Base-by-base conservation (phyloP, 352 stramenopile genomes). In the Peronospora belbahrii region DNA sequence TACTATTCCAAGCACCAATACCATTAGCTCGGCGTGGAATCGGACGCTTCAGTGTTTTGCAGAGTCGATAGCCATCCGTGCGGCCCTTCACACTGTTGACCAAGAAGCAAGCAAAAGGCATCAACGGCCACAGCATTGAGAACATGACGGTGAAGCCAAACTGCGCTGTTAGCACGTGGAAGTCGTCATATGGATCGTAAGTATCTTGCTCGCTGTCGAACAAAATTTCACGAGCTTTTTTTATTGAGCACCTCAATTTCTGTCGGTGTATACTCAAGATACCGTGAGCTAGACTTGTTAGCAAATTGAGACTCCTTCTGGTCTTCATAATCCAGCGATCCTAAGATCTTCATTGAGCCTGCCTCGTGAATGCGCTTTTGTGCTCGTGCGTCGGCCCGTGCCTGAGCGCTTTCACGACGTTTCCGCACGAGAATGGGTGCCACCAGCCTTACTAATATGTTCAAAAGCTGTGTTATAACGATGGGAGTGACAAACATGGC, bases 401-500 rank as follows among this genome's bases (percentile, higher is more conserved):
- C 73, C 20, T 81, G 72, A 4, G 74, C 73, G 4, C 67, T 62
- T 45, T 88, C 77, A 8, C 75, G 74, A 13, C 69, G 68, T 47
- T 72, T 74, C 10, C 78, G 76, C n/a, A 87, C 71, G 6, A 89
- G 45, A 19, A 86, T 74, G 2, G 82, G 79, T 13, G 62, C 64
- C 8, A 87, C 63, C n/a, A 88, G 53, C 10, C 74, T 62, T 7
- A 93, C 35, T 18, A 79, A 44, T 23, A 93, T 86, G 36, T 93
- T 93, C 22, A 93, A 62, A 37, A 56, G 66, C 60, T 93, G 79
- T 4, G 82, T 93, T 18, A 93, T 77, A 0, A 93, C 67, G 42
- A 93, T 93, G 7, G 82, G 79, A 2, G 82, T 93, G 24, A 93
- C 70, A 62, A 93, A 93, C 74, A 93, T 88, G 9, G 76, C 71